Base-by-base conservation (phyloP, 352 stramenopile genomes). In the Globisporangium camurandrum region DNA sequence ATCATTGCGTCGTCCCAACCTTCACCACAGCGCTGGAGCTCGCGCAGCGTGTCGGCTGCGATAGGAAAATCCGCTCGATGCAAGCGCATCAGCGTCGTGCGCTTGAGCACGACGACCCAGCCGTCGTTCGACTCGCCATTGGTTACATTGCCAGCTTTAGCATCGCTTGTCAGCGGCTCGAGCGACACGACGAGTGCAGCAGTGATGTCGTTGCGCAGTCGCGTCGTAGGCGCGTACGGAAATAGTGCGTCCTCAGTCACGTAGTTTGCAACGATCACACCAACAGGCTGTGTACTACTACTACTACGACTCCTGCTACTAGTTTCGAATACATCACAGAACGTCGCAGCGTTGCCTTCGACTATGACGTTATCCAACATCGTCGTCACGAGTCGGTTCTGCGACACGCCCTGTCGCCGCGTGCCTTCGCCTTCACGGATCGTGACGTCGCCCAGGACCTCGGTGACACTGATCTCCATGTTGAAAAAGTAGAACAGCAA, bases 391-490 rank as follows among this genome's bases (percentile, higher is more conserved):
- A 78, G 37, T 9, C 71, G 71, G 37, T 71, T 64, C 51, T 73
- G 64, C 19, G 60, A 67, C 23, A 73, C 57, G 1, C 67, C 63
- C 4, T 54, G 52, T 2, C 48, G 49, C 41, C 67, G 41, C 30
- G 44, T 62, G 49, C 75, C 64, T 37, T 80, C 68, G 49, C 72
- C 62, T 38, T 80, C 64, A 36, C 68, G 71, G 38, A 79, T 64
- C 23, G 63, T 69, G 31, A 77, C 64, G 54, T 70, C 66, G 17
- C 68, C 68, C 23, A 78, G 59, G 26, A 71, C 62, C 53, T 83
- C 66, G 12, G 66, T 74, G n/a, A 78, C 61, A 8, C 51, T 69
- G 31, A 83, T 74, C 51, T 83, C 71, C 42, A 75, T 72, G 38
- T 63, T 69, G 45, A 56, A 64, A 31, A 71, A 57, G 46, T 61